Base-by-base conservation (phyloP, 225 moss, liverwort and hornwort genomes). In the Polytrichum formosum region DNA sequence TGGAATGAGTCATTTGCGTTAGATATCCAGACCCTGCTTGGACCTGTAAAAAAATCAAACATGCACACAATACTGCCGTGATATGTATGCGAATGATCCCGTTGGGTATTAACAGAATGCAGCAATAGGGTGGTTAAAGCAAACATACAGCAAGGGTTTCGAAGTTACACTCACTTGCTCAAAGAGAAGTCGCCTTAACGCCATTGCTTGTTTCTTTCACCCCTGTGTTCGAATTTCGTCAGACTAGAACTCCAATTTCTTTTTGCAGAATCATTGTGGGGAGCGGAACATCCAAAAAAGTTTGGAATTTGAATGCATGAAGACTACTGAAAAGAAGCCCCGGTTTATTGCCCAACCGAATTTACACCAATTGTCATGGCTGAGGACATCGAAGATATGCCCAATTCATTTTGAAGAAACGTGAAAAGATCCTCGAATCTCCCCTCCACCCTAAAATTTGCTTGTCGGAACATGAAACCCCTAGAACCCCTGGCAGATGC, bases 101-200 rank as follows among this genome's bases (percentile, higher is more conserved):
- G 13, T 13, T 46, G 13, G 2, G 59, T 6, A 9, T 20, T 7
- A 9, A 23, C 59, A 59, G 59, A 59, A 59, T 59, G 21, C 59
- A 59, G n/a, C 21, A 23, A 16, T 16, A 13, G 46, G 46, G 46
- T 46, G 46, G 46, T 16, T 4, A 13, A 10, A 64, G 64, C 27
- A 46, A 19, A 20, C 6, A 6, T 23, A 20, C 20, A 66, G 66
- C 8, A 31, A 37, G 6, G 28, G 7, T 68, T 26, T 20, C 13
- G 28, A 7, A 55, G 17, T 3, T 5, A 54, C 7, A 54, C 25
- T 68, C 23, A 78, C 75, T 35, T 84, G 77, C 35, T 75, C 67
- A 22, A 84, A 29, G 10, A 80, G 69, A 33, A 84, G 80, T 71
- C 80, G 74, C 72, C 69, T 46, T 46, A 46, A 84, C 0, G 77